phyloP scores from a whole-genome alignment of 306 rosid genomes.

The Malus domestica region DNA sequence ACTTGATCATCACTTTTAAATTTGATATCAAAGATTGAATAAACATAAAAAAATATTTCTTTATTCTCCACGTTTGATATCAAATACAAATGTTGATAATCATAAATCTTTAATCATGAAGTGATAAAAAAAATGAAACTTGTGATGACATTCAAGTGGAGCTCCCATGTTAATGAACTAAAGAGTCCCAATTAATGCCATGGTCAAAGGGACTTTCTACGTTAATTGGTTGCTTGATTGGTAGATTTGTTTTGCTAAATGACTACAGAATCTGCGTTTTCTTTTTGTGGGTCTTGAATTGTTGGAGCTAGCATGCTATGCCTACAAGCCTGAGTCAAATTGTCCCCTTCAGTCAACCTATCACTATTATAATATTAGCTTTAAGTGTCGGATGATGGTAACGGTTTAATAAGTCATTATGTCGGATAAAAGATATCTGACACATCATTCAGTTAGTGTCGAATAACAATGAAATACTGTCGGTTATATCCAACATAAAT shows the following conservation, averaged over 20 bases:
- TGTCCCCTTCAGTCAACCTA: background rate
- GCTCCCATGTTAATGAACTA: conserved; percentile 23
- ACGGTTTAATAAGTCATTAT: no score
- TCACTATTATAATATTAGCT: no score
- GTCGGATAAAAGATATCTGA: no score
- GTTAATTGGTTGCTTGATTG: conserved; percentile 48
- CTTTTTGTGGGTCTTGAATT: conserved; percentile 55
- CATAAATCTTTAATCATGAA: no score
- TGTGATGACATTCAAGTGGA: conserved; percentile 25
- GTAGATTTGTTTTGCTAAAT: conserved; percentile 38
- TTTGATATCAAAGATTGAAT: no score
- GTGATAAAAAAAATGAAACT: background rate
- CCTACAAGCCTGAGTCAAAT: background rate
- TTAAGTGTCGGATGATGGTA: no score
- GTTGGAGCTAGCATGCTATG: conserved; percentile 27
- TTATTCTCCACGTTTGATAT: background rate
- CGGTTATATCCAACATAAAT: no score
- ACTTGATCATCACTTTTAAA: background rate
- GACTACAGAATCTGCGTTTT: conserved; percentile 40
- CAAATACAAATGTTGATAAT: background rate
- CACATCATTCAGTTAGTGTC: no score
- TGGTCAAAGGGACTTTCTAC: conserved; percentile 63
- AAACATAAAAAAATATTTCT: background rate
- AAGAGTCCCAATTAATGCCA: conserved; percentile 28
- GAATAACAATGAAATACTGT: no score